Conservation (phyloP, 106 monocot genomes). For the Cymbidium sinense region DNA sequence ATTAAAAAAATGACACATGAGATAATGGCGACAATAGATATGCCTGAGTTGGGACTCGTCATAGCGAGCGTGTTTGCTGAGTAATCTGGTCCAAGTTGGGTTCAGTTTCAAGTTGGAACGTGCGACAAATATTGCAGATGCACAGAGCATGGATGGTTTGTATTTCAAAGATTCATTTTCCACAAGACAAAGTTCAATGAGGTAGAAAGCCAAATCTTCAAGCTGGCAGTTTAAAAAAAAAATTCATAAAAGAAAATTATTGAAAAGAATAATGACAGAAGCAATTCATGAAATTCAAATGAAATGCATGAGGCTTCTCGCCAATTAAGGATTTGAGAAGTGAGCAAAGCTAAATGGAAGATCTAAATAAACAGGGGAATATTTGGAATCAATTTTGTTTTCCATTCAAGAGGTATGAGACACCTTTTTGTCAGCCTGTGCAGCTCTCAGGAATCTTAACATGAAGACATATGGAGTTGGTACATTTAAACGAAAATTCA, state of each 20-base stretch:
- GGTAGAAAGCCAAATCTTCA: constrained; percentile 46
- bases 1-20: background rate
- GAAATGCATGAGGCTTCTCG: no score
- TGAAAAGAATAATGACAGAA: background rate
- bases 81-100: constrained; percentile 32
- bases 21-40: constrained; percentile 1
- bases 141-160: constrained; percentile 42
- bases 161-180: constrained; percentile 43
- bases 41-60: constrained; percentile 43
- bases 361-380: background rate
- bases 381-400: no score
- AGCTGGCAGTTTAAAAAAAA: constrained; percentile 24
- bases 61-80: constrained; percentile 31
- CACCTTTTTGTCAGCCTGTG: constrained; percentile 35
- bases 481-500: constrained; percentile 38
- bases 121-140: constrained; percentile 49
- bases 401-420: background rate
- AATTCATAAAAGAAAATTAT: background rate
- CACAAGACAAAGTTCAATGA: constrained; percentile 40
- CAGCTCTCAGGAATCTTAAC: constrained; percentile 49
- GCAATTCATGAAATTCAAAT: background rate
- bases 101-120: constrained; percentile 25
- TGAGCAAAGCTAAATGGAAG: background rate
- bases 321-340: no score
- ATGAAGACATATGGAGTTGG: constrained; percentile 55